Evolutionary conservation across 169 alveolate species (phyloP), one percentile per base, ranked within the genome.

Genomic region (Plasmodium relictum): DNA sequence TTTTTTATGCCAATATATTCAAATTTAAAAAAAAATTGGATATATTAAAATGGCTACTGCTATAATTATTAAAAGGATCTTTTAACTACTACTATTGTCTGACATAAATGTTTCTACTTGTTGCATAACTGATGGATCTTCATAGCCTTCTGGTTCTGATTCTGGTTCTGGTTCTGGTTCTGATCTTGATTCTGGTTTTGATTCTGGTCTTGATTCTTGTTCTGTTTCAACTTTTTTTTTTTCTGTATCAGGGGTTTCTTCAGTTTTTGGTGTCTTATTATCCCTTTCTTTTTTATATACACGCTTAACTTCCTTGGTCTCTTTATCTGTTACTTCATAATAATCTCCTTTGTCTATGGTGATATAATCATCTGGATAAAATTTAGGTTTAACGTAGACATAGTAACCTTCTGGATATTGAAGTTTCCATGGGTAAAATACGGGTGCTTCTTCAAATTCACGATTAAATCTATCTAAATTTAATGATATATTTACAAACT

Each of bases 341-440:
- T 31, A 2, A 31, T 31, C 3, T n/a, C n/a, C n/a, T n/a, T n/a
- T n/a, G n/a, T n/a, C n/a, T n/a, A n/a, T n/a, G n/a, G n/a, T n/a
- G n/a, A n/a, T n/a, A n/a, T n/a, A n/a, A n/a, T n/a, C n/a, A n/a
- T n/a, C n/a, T n/a, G n/a, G n/a, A n/a, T n/a, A n/a, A n/a, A n/a
- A n/a, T n/a, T n/a, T n/a, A n/a, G n/a, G n/a, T n/a, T n/a, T n/a
- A n/a, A n/a, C n/a, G n/a, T n/a, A n/a, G n/a, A n/a, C n/a, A n/a
- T 12, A 12, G 56, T 76, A 45, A 4, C 10, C 63, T 54, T 76
- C 59, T 5, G 91, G 73, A 45, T 83, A 54, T 22, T 48, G 42
- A 31, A 83, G 16, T 45, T 42, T 56, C 91, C 91, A 83, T 16
- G 80, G 85, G 45, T 83, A 83, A 44, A 66, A 20, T 20, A 22